Base-by-base conservation (phyloP, 148 eudicot species). In the Mesembryanthemum crystallinum region DNA sequence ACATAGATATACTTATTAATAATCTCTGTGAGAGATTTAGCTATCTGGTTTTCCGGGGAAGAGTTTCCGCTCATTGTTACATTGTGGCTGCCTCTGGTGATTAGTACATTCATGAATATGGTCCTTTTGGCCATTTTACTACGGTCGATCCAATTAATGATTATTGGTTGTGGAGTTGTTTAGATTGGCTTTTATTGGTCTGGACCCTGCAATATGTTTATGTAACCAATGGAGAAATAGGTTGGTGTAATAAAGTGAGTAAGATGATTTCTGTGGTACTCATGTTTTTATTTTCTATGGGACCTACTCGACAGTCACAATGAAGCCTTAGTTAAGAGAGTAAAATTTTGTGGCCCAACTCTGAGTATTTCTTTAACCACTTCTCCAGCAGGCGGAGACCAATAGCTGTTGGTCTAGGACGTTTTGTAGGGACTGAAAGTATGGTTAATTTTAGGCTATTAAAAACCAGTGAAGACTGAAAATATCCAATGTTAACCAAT, bases 131-230 rank as follows among this genome's bases (percentile, higher is more conserved):
- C 61, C 47, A 39, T 32, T 70, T 42, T n/a, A 42, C 17, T 51
- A 64, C 45, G 32, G 25, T 62, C 59, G 27, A 54, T 57, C 35
- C 45, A 23, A n/a, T 24, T n/a, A 72, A 64, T 73, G 76, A 78
- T 83, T 69, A 27, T 61, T 83, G 33, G 79, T 63, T 75, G 69
- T 73, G 79, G 55, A 66, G 75, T 85, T 78, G 49, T 84, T 73
- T 83, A 57, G 52, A 76, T 69, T 67, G 73, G 72, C 69, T 78
- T 69, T 85, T 35, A 76, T 27, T 81, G 68, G 66, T 42, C n/a
- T 65, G 73, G 80, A 49, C 64, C 67, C 69, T 20, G 65, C 64
- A 42, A n/a, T 42, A 13, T 42, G 55, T 69, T 64, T 39, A 59
- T 39, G 47, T 59, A 64, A 21, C 39, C 69, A 24, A 77, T 69